Evolutionary conservation across 371 early-diverging fungal species (phyloP).

Genomic region (Syncephalastrum contaminatum): DNA sequence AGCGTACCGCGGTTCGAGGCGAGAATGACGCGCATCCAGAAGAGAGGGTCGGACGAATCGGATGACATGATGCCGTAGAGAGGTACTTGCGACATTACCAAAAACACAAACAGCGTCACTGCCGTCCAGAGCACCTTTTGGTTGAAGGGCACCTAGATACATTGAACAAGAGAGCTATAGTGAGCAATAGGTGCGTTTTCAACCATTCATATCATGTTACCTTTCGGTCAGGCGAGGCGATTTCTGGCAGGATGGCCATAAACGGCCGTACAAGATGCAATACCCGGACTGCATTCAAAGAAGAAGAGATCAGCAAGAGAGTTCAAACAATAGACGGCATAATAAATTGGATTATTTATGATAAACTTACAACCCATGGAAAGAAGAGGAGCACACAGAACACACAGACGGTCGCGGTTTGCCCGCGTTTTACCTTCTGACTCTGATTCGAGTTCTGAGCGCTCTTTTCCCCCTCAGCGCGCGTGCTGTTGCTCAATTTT

Average conservation of each 20-base stretch:
- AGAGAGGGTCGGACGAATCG: slow-evolving; percentile 97
- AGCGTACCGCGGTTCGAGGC: slow-evolving; percentile 99
- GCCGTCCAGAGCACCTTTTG: slow-evolving; percentile 99
- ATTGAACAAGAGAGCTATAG: slow-evolving; percentile 7
- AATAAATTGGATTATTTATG: too few species aligned
- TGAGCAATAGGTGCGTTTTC: background rate
- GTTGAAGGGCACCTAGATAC: slow-evolving; percentile 87
- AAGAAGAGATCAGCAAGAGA: too few species aligned
- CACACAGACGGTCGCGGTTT: too few species aligned
- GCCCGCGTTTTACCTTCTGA: too few species aligned
- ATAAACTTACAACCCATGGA: too few species aligned
- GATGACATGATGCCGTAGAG: slow-evolving; percentile 99
- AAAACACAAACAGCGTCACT: slow-evolving; percentile 96
- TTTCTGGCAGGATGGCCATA: slow-evolving; percentile 97
- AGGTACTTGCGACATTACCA: slow-evolving; percentile 99
- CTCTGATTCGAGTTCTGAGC: too few species aligned
- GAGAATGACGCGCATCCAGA: slow-evolving; percentile 99
- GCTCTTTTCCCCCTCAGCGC: too few species aligned
- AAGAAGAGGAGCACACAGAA: too few species aligned
- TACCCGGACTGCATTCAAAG: slow-evolving; percentile 73
- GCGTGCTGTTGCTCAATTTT: too few species aligned
- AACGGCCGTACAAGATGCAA: slow-evolving; percentile 98
- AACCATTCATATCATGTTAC: slow-evolving; percentile 37
- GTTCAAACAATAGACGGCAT: too few species aligned
- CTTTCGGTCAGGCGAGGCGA: slow-evolving; percentile 95